Evolutionary conservation across 176 grass and related monocot genomes (phyloP), one percentile per base, ranked within the genome.

Genomic region (Eleusine coracana): DNA sequence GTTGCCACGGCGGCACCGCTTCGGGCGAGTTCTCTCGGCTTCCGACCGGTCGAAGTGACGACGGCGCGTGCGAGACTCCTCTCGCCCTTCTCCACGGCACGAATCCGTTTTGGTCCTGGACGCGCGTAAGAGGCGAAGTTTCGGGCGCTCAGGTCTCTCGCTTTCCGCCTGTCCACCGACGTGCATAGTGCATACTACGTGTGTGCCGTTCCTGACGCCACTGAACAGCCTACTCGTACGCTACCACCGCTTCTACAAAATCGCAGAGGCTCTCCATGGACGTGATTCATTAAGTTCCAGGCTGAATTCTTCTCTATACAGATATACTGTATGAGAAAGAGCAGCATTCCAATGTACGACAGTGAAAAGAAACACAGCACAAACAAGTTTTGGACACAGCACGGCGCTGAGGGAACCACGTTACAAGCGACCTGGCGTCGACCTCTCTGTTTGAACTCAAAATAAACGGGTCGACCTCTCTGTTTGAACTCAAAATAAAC

Each of bases 21-120:
- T 84, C 82, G 41, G 25, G 82, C 25, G 82, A 58, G 64, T 77
- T 77, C 73, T 16, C 16, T 68, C 17, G 1, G 14, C 61, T 13
- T 65, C 31, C 7, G 5, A 36, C 15, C 71, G 28, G 20, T 16
- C 59, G 9, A 73, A 29, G 62, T 8, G 29, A 49, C 49, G 27
- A 51, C 71, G 46, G 3, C 63, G 13, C 31, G 14, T 17, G 63
- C 14, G 70, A 34, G 16, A 50, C 49, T n/a, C n/a, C 44, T 16
- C 61, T 27, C 23, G 6, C 25, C 23, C 13, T 5, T 80, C 39
- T 79, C 29, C 18, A 39, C 77, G 18, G 29, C 14, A 13, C 38
- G 0, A 15, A 40, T 80, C 52, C 45, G 45, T 23, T 18, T 15
- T 48, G 64, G 39, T 21, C 12, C 28, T 18, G 28, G 60, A 29